These are phyloP conservation scores for Cucumis sativus DNA, from an alignment of 306 rosid species.

Conservation along the genomic window Cucumber_9930_V3 NC_026660.2:30542501-30543000, in stretches of 20 bases:
- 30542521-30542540: background rate
- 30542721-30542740: background rate
- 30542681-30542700: background rate
- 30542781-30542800: conserved; percentile 63
- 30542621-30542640: conserved; percentile 27
- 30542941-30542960: background rate
- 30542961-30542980: background rate
- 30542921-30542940: background rate
- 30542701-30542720: background rate
- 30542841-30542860: conserved; percentile 88
- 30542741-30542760: conserved; percentile 11
- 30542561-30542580: conserved; percentile 13
- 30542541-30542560: background rate
- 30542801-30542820: conserved; percentile 61
- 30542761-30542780: conserved; percentile 16
- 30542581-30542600: conserved; percentile 19
- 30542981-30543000: background rate
- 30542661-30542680: conserved; percentile 54
- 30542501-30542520: background rate
- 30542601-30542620: conserved; percentile 16
- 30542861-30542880: conserved; percentile 98
- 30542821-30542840: conserved; percentile 69
- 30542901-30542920: background rate
- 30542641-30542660: conserved; percentile 48
- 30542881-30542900: background rate